Evolutionary conservation across 495 filamentous ascomycete genomes (phyloP), one percentile per base, ranked within the genome.

Genomic region (Acidiella bohemica): DNA sequence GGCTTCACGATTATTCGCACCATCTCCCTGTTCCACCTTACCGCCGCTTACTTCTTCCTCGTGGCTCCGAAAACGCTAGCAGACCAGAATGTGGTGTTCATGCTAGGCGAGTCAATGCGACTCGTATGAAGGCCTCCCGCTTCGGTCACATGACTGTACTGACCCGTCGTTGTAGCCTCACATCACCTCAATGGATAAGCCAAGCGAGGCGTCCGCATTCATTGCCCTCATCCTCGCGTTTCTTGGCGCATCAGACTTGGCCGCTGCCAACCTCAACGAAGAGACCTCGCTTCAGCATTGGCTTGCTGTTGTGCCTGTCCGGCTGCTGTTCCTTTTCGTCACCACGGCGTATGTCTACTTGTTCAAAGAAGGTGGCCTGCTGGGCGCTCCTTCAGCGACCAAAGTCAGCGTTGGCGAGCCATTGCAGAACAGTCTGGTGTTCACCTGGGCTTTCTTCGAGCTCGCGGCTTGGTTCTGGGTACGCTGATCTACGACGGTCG

Each of bases 391-490:
- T 57, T 28, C 36, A 16, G 20, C 17, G 37, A 53, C 35, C 32
- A 16, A 23, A 19, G 14, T 48, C 38, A 16, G 63, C 57, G 16
- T 46, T 62, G 56, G 80, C 73, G 72, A 75, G 24, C 28, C 44
- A 9, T 53, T 90, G 53, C 81, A 83, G 62, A 87, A 84, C 52
- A 59, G 80, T 19, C 67, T 88, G 5, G 75, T 90, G 9, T 92
- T 94, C 53, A 78, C 81, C 0, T 92, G 80, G 61, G 75, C 71
- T 11, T 86, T 92, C 54, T 56, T 90, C 60, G 85, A 94, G 65
- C 77, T 85, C 60, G 64, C 84, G 53, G 69, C 72, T 38, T 93
- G 84, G 85, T 82, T 92, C 56, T 94, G 84, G 83, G 78, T 82
- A 55, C 39, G 67, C 62, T 5, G 8, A 29, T 25, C 20, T 19